phyloP scores from a whole-genome alignment of 2,329 filamentous ascomycete species.

The Claviceps purpurea region DNA sequence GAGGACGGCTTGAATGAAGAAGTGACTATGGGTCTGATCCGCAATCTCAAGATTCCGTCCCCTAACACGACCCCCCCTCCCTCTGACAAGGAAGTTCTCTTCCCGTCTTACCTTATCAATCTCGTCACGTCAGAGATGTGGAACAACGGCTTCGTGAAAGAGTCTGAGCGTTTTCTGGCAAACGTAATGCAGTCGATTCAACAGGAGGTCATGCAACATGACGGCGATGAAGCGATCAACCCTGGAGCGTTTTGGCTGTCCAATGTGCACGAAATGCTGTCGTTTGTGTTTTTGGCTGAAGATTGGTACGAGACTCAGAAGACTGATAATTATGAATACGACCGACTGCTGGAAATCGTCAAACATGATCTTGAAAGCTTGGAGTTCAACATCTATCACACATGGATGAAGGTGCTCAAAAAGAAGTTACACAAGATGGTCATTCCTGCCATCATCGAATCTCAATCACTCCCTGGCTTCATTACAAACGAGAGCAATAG shows the following conservation, averaged over 20 bases:
- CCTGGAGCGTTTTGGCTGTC: constrained; percentile 97
- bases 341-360: constrained; percentile 92
- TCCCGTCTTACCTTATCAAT: constrained; percentile 98
- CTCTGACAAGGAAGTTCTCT: constrained; percentile 95
- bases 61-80: constrained; percentile 78
- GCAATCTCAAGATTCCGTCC: constrained; percentile 89
- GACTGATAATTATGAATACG: constrained; percentile 98
- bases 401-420: constrained; percentile 99
- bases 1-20: constrained; percentile 95
- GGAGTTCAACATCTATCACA: constrained; percentile 99
- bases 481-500: constrained; percentile 97
- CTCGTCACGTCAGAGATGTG: constrained; percentile 99
- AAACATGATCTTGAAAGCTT: constrained; percentile 97
- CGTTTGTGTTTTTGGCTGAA: constrained; percentile 96
- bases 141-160: constrained; percentile 99
- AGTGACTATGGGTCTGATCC: constrained; percentile 89
- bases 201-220: constrained; percentile 98
- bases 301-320: constrained; percentile 99
- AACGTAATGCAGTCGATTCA: constrained; percentile 99
- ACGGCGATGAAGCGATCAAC: constrained; percentile 93
- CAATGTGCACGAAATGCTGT: constrained; percentile 99
- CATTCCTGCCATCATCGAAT: constrained; percentile 97
- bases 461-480: constrained; percentile 92
- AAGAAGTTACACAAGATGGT: constrained; percentile 99
- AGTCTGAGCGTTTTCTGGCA: constrained; percentile 94